Evolutionary conservation across 805 yeast species (phyloP).

Genomic region (Nakazawaea holstii): DNA sequence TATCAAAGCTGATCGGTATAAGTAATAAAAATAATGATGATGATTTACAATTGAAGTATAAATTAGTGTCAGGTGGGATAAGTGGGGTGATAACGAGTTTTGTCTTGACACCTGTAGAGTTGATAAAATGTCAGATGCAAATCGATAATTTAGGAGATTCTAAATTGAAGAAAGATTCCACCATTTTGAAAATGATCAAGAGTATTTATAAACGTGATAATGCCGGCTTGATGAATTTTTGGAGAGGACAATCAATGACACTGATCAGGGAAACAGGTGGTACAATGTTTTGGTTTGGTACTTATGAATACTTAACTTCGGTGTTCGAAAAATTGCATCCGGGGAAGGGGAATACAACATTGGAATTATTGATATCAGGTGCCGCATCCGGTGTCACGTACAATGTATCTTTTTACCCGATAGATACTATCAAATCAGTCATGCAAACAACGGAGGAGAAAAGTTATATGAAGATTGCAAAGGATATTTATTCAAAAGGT

Average conservation of each 20-base stretch:
- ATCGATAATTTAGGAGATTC: constrained; percentile 38
- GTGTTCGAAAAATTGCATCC: constrained; percentile 26
- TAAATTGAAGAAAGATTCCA: constrained; percentile 21
- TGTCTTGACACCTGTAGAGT: constrained; percentile 86
- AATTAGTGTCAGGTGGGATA: constrained; percentile 66
- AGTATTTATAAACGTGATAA: constrained; percentile 34
- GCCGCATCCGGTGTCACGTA: constrained; percentile 83
- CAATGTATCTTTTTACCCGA: constrained; percentile 78
- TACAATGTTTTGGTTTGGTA: constrained; percentile 91
- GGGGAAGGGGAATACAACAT: constrained; percentile 27
- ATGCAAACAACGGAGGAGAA: constrained; percentile 58
- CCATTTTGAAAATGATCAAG: constrained; percentile 31
- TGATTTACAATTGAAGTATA: constrained; percentile 21
- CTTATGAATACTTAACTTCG: constrained; percentile 57
- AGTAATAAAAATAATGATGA: neutral
- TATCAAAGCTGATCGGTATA: constrained; percentile 12
- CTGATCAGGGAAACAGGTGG: constrained; percentile 81
- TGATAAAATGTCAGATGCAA: constrained; percentile 84
- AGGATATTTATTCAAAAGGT: constrained; percentile 36
- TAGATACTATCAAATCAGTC: constrained; percentile 83
- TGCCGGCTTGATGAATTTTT: constrained; percentile 64
- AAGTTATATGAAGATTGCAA: constrained; percentile 33
- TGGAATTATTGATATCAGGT: constrained; percentile 68
- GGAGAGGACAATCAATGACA: constrained; percentile 86
- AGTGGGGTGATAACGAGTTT: constrained; percentile 82